Base-by-base conservation (phyloP, 495 filamentous ascomycete genomes). In the Aspergillus olivimuriae region DNA sequence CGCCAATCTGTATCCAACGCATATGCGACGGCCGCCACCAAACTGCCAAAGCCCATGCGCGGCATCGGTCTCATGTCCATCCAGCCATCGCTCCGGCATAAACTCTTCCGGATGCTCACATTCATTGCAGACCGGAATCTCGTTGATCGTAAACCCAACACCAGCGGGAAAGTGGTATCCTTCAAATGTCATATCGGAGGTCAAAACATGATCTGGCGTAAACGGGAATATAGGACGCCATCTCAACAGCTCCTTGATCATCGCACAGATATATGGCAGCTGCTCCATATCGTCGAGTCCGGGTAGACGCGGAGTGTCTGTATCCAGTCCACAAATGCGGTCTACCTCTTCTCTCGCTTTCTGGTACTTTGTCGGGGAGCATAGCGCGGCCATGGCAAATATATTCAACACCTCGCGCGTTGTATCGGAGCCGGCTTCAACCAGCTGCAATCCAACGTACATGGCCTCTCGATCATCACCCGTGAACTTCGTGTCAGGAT, bases 101-200 rank as follows among this genome's bases (percentile, higher is more conserved):
- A 77, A 75, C 1, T 35, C 18, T 3, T 52, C 22, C 3, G 63
- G 53, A 17, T 65, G 47, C 15, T 57, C 49, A 17, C 58, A 56
- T 17, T 60, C 44, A 17, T 66, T 43, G 37, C 61, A 39, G 7
- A 65, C 43, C 7, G 58, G 54, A 33, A 65, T 56, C 3, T 40
- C 48, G 34, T 66, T 60, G 33, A 65, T 48, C 49, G 73, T 46
- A 57, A 71, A 47, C 43, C 49, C 51, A 0, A 65, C 68, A 19
- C 74, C 74, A 4, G 61, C 58, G 2, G 72, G 70, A 44, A 80
- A 72, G 12, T 44, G 39, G 41, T 75, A 75, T 10, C 68, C 70
- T 35, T 75, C 74, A 39, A 72, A 77, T 34, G 75, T 68, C 49
- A 77, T 57, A 37, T 77, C 69, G 31, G 66, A 47, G 2, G 60